Evolutionary conservation across 1,139 yeast genomes (phyloP).

Genomic region (Blastobotrys capitulatus): DNA sequence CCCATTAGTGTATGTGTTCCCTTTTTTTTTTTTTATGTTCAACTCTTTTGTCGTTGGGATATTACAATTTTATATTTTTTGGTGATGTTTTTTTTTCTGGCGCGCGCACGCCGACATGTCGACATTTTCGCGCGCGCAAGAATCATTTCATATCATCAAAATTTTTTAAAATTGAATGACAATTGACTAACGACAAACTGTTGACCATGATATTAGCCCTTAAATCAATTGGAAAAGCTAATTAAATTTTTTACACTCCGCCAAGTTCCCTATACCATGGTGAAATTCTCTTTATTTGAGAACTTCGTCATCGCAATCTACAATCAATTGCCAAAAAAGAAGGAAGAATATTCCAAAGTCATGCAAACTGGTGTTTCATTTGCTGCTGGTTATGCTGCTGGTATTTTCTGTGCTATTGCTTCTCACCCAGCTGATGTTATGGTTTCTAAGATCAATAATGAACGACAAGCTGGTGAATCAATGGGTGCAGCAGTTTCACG

Average conservation of each 20-base stretch:
- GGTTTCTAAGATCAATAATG: conserved; percentile 87
- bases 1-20: conserved; percentile 62
- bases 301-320: conserved; percentile 55
- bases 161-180: too few species aligned
- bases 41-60: too few species aligned
- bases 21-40: too few species aligned
- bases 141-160: too few species aligned
- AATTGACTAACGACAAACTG: too few species aligned
- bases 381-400: conserved; percentile 92
- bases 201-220: too few species aligned
- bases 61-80: too few species aligned
- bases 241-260: conserved; percentile 37
- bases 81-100: too few species aligned
- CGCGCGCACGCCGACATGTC: too few species aligned
- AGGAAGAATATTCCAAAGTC: conserved; percentile 48
- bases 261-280: conserved; percentile 96
- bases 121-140: too few species aligned
- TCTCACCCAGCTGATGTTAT: conserved; percentile 97
- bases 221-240: too few species aligned
- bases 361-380: conserved; percentile 93
- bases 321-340: conserved; percentile 23
- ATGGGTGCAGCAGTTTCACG: conserved; percentile 61
- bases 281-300: conserved; percentile 90
- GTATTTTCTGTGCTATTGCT: conserved; percentile 88
- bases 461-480: conserved; percentile 60